These are phyloP conservation scores for Camellia lanceoleosa DNA, from an alignment of 148 eudicot species.

Conservation along the genomic window DNA sequence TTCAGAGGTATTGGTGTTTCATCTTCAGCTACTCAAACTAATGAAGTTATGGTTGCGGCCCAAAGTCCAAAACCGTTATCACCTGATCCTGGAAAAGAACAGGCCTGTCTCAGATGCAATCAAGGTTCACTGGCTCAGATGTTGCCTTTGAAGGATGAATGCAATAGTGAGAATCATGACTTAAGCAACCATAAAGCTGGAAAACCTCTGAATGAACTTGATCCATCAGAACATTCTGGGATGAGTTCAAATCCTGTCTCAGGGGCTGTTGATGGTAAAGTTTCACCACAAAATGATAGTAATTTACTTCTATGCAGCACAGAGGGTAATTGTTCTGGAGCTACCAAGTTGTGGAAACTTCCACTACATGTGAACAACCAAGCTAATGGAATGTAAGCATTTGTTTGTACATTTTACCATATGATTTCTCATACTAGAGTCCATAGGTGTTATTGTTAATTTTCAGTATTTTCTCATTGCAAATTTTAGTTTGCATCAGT, in stretches of 20 bases:
- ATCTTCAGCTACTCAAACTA: slow-evolving; percentile 10
- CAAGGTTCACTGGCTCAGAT: slow-evolving; percentile 14
- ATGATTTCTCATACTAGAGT: background rate
- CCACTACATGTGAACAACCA: slow-evolving; percentile 23
- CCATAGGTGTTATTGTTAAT: background rate
- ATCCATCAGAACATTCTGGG: slow-evolving; percentile 21
- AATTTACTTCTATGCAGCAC: slow-evolving; percentile 12
- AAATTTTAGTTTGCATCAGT: background rate
- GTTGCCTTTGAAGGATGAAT: slow-evolving; percentile 11
- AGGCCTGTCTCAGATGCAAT: slow-evolving; percentile 14
- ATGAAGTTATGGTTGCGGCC: slow-evolving; percentile 20
- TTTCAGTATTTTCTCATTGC: background rate
- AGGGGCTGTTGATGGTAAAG: slow-evolving; percentile 26
- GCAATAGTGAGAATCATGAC: slow-evolving; percentile 13
- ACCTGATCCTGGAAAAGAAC: slow-evolving; percentile 19
- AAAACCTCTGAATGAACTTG: slow-evolving; percentile 15
- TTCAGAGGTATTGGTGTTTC: too few relatives aligned
- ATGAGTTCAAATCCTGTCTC: slow-evolving; percentile 22
- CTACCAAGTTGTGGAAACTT: slow-evolving; percentile 24
- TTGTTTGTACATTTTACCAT: background rate
- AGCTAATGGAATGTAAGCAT: slow-evolving; percentile 50
- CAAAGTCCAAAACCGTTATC: slow-evolving; percentile 25
- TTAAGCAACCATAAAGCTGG: slow-evolving; percentile 6
- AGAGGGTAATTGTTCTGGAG: slow-evolving; percentile 22
- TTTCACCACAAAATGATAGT: slow-evolving; percentile 25